Base-by-base conservation (phyloP, 805 yeast species). In the Ogataea angusta region DNA sequence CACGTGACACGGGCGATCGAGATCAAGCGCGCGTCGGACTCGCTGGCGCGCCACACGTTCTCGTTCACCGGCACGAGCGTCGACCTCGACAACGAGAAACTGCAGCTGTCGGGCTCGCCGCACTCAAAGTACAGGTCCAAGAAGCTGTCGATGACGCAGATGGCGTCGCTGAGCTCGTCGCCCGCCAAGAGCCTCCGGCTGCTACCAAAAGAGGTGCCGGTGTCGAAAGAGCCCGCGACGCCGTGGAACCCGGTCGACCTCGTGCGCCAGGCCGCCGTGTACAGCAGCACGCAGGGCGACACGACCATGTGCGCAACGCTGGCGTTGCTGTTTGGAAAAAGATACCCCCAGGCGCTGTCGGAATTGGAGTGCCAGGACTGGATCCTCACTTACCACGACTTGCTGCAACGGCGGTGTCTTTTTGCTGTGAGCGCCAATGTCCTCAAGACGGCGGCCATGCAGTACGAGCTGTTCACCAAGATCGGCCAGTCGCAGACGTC, bases 271-370 rank as follows among this genome's bases (percentile, higher is more conserved):
- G 76, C 80, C 0, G 59, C 77, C n/a, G 70, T 70, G 16, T 80
- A 75, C 59, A 74, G 82, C 30, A 56, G 73, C 5, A 59, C 59
- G 7, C 84, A 80, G 48, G 91, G 91, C 1, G 88, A 85, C 55
- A 52, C 81, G 13, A 64, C 80, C 10, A 66, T 80, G 70, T 69
- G 82, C 45, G 72, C 84, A 5, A 70, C 83, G 0, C 49, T 85
- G 25, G 66, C 81, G 0, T 51, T 80, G 18, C 54, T 85, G 25
- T 80, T 84, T 56, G 70, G 68, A 40, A 66, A 66, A 5, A 51
- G 43, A 38, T 69, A 68, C 42, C 67, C 72, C 21, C 36, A 37
- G 3, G 50, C 54, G 13, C 56, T 56, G 18, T 43, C 55, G 2
- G 48, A 51, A 31, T 52, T 51, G 2, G 61, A 63, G 31, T 63